Evolutionary conservation across 2,329 filamentous ascomycete species (phyloP), one percentile per base, ranked within the genome.

Genomic region (Exophiala calicioides): DNA sequence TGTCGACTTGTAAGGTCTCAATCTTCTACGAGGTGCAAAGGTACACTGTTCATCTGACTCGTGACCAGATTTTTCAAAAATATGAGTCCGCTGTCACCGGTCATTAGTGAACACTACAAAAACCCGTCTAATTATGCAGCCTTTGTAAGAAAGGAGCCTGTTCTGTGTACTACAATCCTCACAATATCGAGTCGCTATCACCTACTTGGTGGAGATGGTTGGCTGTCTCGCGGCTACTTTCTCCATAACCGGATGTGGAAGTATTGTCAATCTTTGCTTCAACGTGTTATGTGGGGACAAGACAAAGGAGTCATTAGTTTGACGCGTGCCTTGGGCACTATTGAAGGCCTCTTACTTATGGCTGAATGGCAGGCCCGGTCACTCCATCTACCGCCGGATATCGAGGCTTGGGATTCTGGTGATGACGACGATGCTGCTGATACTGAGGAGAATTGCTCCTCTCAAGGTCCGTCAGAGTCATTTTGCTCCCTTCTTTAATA

Each of bases 331-430:
- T 67, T 76, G 18, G 77, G 77, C 0, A 74, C 75, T 0, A 77
- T 80, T 3, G 74, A 80, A 52, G 76, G 74, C 0, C 64, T 80
- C 0, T 54, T 80, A 1, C 58, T 80, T 1, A 68, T 80, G n/a
- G 75, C 74, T 0, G 76, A 80, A 58, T 80, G 77, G 77, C 75
- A 79, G 52, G 76, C 77, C 1, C 70, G 76, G 13, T 73, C 75
- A 3, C 62, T 80, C 1, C 75, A 79, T 52, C 74, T 79, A 19
- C 76, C 76, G 0, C 76, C 75, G 0, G 73, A 72, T 27, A 70
- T 67, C 4, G 75, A 80, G 53, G 76, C 76, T 1, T 79, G 75
- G 76, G 76, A 80, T 51, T 16, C 49, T 10, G 27, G 29, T 31
- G 34, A 44, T 5, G 30, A 9, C 10, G 30, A 12, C 30, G 30